Conservation (phyloP, 2,329 filamentous ascomycete genomes). For the Colletotrichum truncatum region DNA sequence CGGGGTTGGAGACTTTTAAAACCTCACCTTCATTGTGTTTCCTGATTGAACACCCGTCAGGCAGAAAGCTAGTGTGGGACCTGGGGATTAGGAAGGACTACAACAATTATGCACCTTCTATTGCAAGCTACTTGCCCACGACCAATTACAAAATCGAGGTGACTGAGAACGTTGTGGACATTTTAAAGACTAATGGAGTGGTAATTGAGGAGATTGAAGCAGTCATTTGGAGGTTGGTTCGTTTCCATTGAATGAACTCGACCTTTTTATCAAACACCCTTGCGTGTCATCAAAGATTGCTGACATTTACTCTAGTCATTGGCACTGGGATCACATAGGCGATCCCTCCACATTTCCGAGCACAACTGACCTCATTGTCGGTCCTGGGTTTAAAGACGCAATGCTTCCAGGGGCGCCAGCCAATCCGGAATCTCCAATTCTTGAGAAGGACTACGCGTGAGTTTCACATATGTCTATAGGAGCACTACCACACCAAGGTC, state of each 20-base stretch:
- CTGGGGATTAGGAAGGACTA: slow-evolving; percentile 41
- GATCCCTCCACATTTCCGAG: slow-evolving; percentile 56
- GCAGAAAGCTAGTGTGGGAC: slow-evolving; percentile 40
- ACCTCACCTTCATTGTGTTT: slow-evolving; percentile 41
- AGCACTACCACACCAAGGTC: not conserved
- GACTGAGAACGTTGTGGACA: slow-evolving; percentile 37
- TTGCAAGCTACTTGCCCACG: slow-evolving; percentile 37
- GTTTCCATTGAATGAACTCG: not conserved
- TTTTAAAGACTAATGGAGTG: slow-evolving; percentile 28
- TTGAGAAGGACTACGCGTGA: slow-evolving; percentile 43
- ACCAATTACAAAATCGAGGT: slow-evolving; percentile 38
- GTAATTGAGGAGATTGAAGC: slow-evolving; percentile 12
- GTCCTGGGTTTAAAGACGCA: slow-evolving; percentile 57
- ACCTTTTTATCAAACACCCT: not conserved
- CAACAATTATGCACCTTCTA: slow-evolving; percentile 36
- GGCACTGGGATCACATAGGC: slow-evolving; percentile 62
- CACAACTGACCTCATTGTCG: slow-evolving; percentile 58
- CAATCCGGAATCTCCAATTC: slow-evolving; percentile 42
- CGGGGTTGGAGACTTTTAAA: slow-evolving; percentile 43
- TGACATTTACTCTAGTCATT: too few species aligned
- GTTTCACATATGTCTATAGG: not conserved
- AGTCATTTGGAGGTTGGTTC: slow-evolving; percentile 25
- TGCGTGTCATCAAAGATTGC: too few species aligned
- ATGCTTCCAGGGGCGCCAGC: slow-evolving; percentile 58
- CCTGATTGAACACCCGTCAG: slow-evolving; percentile 39